Evolutionary conservation across 768 basidiomycete genomes (phyloP), one percentile per base, ranked within the genome.

Genomic region (Auricularia auricula-judae): DNA sequence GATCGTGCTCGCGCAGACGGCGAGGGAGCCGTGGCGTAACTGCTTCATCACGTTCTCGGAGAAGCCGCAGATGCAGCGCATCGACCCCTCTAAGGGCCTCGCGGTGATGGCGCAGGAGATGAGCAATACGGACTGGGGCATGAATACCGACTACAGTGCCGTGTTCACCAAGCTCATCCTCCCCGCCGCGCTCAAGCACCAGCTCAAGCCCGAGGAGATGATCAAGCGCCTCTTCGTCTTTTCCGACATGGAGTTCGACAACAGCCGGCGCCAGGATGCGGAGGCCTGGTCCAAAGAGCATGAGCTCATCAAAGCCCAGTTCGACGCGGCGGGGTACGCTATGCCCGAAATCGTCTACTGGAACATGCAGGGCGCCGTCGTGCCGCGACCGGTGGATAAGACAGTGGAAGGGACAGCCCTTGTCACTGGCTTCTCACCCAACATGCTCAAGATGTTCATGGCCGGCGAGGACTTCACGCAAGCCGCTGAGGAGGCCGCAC

Each of bases 211-310:
- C 64, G 86, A 86, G 62, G 82, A 89, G 59, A 89, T 90, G 87
- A 81, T 90, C 75, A 85, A 87, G 75, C 81, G 86, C 3, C 74
- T 90, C 0, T 89, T 91, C 70, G 79, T 90, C 53, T 90, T 91
- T 71, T 82, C 83, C 2, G 87, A 90, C 70, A 89, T 90, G 88
- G 88, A 89, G 73, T 90, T 90, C 67, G 86, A 89, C 69, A 62
- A 66, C n/a, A 70, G 73, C 36, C 63, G 58, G 16, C 43, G 64
- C 42, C 58, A 54, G 33, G 5, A 53, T 59, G 7, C 47, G 63
- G 62, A 21, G 8, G 36, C 62, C 2, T 88, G 86, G 85, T 78
- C 82, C 68, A 90, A 87, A 44, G 87, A 83, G 58, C 81, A 89
- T 68, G 80, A 86, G 39, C 72, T 71, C 23, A 81, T 89, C 47